Conservation (phyloP, 2,329 filamentous ascomycete genomes). For the Epichloe hybrida region DNA sequence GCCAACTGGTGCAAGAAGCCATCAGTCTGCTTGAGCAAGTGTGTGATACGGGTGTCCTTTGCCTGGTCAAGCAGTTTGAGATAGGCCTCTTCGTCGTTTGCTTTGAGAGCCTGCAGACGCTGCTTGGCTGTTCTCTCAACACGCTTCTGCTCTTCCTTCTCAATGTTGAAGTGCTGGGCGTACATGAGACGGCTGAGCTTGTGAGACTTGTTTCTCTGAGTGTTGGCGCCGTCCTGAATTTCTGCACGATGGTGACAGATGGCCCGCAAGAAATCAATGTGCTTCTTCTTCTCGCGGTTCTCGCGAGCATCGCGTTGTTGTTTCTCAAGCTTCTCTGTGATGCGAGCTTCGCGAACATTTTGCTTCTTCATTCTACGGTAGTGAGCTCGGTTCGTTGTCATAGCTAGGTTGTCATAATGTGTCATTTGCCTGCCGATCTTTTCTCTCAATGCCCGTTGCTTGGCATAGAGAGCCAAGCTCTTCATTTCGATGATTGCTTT, state of each 20-base stretch:
- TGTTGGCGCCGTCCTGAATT: conserved; percentile 51
- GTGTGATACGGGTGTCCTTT: conserved; percentile 98
- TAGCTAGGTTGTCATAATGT: conserved; percentile 88
- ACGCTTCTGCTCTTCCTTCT: conserved; percentile 98
- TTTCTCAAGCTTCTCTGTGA: conserved; percentile 98
- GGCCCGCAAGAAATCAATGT: conserved; percentile 78
- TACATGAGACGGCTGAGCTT: conserved; percentile 87
- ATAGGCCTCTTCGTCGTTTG: conserved; percentile 98
- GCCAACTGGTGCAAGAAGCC: conserved; percentile 94
- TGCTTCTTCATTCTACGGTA: conserved; percentile 97
- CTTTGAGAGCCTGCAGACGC: conserved; percentile 95
- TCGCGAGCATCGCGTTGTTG: conserved; percentile 94
- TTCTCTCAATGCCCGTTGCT: conserved; percentile 75
- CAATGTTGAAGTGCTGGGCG: conserved; percentile 83
- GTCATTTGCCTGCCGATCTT: conserved; percentile 86
- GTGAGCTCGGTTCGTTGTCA: conserved; percentile 84
- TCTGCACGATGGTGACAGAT: conserved; percentile 74
- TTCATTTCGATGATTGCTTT: conserved; percentile 94
- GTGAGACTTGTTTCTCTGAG: conserved; percentile 60
- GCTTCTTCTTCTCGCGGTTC: conserved; percentile 95
- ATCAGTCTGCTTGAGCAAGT: conserved; percentile 91
- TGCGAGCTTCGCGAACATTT: conserved; percentile 82
- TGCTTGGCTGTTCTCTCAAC: conserved; percentile 97
- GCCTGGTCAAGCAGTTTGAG: conserved; percentile 95
- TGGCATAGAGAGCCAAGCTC: conserved; percentile 72